phyloP scores from a whole-genome alignment of 1,284 basidiomycete species.

The Inonotus hispidus region DNA sequence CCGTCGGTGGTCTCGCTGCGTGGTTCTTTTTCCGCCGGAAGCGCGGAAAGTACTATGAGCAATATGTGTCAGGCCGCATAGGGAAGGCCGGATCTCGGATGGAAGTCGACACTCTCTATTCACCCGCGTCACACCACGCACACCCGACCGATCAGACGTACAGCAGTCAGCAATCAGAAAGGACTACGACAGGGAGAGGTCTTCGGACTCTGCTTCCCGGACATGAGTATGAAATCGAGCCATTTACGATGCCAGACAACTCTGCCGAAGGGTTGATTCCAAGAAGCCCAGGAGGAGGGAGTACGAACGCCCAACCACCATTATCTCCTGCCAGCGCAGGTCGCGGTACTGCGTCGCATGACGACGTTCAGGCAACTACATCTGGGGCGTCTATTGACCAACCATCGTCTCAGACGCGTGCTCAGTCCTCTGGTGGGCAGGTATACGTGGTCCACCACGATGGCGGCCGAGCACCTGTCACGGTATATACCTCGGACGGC shows the following conservation, averaged over 20 bases:
- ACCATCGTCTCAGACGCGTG: constrained; percentile 6
- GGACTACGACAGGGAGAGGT: not conserved
- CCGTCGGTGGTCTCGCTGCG: constrained; percentile 32
- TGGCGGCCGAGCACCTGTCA: constrained; percentile 48
- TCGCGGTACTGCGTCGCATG: not conserved
- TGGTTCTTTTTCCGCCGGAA: constrained; percentile 6
- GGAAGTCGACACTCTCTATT: not conserved
- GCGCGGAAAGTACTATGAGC: constrained; percentile 6
- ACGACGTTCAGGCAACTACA: constrained; percentile 2
- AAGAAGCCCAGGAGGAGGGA: not conserved
- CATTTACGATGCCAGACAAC: constrained; percentile 36
- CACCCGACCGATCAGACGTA: not conserved
- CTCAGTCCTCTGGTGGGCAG: constrained; percentile 24
- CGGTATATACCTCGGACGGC: constrained; percentile 49
- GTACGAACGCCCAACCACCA: not conserved
- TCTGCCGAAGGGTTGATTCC: constrained; percentile 4
- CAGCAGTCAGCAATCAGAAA: not conserved
- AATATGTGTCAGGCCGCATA: constrained; percentile 4
- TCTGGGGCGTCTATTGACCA: constrained; percentile 8
- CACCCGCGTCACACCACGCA: not conserved
- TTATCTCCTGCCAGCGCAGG: not conserved
- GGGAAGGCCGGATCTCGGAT: not conserved
- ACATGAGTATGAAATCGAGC: constrained; percentile 39
- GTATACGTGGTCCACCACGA: constrained; percentile 59
- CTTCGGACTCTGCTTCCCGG: constrained; percentile 12